Evolutionary conservation across 1,284 basidiomycete genomes (phyloP), one percentile per base, ranked within the genome.

Genomic region (Cutaneotrichosporon arboriforme): DNA sequence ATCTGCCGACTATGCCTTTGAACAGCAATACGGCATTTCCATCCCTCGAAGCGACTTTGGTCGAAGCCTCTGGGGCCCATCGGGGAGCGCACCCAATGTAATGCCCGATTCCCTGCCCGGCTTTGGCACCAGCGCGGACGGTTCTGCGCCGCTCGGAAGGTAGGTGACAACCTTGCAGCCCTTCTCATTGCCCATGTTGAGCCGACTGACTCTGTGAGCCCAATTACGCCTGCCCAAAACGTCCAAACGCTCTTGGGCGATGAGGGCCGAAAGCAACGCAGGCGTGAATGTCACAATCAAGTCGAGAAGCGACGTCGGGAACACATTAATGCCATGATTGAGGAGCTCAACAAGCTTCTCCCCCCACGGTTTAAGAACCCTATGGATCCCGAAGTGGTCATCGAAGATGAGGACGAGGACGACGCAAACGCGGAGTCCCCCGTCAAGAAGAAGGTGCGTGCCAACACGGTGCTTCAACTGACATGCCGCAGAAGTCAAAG

Each of bases 291-390:
- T 33, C 72, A 74, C 59, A 74, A 74, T 44, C 69, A 70, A 40
- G 72, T 74, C 4, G 72, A 74, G 57, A 69, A 72, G 50, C 60
- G 70, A 20, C 63, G 72, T 18, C 60, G 72, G 18, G 72, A 74
- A 50, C 69, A 71, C 43, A 74, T 74, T 62, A 74, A 74, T 39
- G 66, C 68, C 22, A 74, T 72, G 60, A 74, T 74, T 42, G 70
- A 74, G 46, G 69, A 72, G 52, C 63, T 74, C 12, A 63, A 66
- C 48, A 61, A 60, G 39, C 58, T 74, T 7, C 54, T 74, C 2
- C 72, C 72, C 1, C 35, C 65, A 0, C 46, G 51, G 31, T 61
- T 58, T 47, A 58, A 58, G 42, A 55, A 60, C 36, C 68, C 69
- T 42, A 54, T 56, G 18, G 62, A 64, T 14, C 45, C 51, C n/a